A percentile compares a stretch with the other conserved stretches of the same genome.
Evolutionary conservation across 305 asterid genomes (phyloP).

Genomic region (Fraxinus sp.): DNA sequence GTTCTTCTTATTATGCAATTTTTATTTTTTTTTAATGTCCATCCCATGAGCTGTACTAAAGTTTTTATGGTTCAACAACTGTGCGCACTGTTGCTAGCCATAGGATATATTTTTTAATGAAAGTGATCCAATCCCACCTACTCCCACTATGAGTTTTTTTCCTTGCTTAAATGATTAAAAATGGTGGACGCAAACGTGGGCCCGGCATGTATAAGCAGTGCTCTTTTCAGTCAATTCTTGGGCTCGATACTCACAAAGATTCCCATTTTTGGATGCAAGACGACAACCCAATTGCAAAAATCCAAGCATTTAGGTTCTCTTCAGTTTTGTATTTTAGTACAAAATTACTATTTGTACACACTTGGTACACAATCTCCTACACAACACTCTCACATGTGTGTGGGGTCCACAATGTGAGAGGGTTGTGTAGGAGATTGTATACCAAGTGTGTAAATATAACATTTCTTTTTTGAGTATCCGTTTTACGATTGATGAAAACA

Average conservation of each 20-base stretch:
- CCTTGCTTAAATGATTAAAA: background rate
- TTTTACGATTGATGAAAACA: too few relatives aligned
- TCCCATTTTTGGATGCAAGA: background rate
- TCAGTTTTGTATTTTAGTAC: too few relatives aligned
- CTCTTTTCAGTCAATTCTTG: background rate
- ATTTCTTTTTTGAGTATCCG: too few relatives aligned
- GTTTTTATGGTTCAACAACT: too few relatives aligned
- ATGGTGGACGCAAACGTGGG: background rate
- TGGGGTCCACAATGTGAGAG: too few relatives aligned
- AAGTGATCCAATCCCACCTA: constrained; percentile 14
- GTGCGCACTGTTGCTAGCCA: background rate
- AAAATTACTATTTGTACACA: too few relatives aligned
- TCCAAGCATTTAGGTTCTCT: too few relatives aligned
- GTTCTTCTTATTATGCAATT: background rate
- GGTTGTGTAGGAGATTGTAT: too few relatives aligned
- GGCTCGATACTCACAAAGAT: background rate
- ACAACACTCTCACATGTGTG: too few relatives aligned
- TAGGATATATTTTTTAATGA: background rate
- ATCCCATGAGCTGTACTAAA: background rate
- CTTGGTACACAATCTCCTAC: too few relatives aligned
- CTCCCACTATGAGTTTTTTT: background rate
- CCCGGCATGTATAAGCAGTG: background rate
- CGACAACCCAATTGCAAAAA: background rate
- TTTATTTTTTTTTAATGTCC: background rate
- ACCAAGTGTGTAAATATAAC: too few relatives aligned